Evolutionary conservation across 306 rosid species (phyloP).

Genomic region (Fragaria vesca): DNA sequence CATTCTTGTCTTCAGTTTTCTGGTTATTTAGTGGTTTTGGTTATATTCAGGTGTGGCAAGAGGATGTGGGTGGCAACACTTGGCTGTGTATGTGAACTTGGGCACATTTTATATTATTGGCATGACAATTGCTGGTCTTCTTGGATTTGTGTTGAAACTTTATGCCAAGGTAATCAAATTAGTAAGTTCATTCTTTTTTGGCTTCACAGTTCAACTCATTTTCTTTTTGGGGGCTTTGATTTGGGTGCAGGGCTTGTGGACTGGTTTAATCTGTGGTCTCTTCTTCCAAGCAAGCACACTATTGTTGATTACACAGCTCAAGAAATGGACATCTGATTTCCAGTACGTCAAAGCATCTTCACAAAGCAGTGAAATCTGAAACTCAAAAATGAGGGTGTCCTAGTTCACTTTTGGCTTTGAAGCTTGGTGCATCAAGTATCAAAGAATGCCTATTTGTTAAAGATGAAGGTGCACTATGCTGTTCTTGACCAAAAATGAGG

Average conservation of each 20-base stretch:
- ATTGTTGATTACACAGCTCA: conserved; percentile 31
- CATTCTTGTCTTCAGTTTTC: not conserved
- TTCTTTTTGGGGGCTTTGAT: not conserved
- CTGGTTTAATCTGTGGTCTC: conserved; percentile 66
- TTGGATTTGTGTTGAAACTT: conserved; percentile 56
- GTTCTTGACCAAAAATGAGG: no score
- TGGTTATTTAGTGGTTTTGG: not conserved
- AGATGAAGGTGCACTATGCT: not conserved
- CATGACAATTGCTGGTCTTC: conserved; percentile 51
- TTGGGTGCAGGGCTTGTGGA: conserved; percentile 68
- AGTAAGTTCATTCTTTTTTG: not conserved
- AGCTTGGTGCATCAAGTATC: no score
- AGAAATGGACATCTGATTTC: conserved; percentile 44
- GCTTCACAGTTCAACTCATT: not conserved
- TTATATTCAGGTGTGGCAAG: conserved; percentile 64
- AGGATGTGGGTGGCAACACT: conserved; percentile 86
- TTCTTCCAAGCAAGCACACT: conserved; percentile 53
- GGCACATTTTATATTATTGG: conserved; percentile 62
- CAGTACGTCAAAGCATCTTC: not conserved
- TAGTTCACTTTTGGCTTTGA: not conserved
- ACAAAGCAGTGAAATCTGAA: not conserved
- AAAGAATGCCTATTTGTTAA: no score
- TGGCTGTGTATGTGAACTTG: conserved; percentile 60
- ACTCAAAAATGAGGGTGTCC: not conserved
- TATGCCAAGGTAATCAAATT: conserved; percentile 44